A percentile compares a stretch with the other conserved stretches of the same genome.
These are phyloP conservation scores for Aspergillus sparsus DNA, from an alignment of 495 filamentous ascomycete genomes.

Conservation along the genomic window DNA sequence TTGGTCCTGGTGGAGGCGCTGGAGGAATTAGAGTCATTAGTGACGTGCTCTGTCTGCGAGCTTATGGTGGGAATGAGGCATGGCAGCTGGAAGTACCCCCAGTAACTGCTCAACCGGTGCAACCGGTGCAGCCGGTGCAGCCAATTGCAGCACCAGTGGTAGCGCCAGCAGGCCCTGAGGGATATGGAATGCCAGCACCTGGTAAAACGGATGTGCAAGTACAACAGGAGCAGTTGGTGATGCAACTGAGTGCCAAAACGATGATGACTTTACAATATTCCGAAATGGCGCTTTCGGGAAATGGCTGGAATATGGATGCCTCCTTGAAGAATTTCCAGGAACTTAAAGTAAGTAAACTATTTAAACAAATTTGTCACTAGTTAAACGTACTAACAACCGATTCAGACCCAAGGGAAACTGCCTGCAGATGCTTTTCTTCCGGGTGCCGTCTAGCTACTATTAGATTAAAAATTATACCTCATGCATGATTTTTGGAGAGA, in stretches of 20 bases:
- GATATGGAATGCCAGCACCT: constrained; percentile 44
- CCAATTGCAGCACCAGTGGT: constrained; percentile 16
- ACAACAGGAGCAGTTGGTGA: constrained; percentile 62
- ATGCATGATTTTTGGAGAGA: constrained; percentile 5
- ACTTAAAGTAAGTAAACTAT: constrained; percentile 39
- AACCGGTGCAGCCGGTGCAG: constrained; percentile 11
- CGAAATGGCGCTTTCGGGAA: constrained; percentile 67
- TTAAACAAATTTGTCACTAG: not conserved
- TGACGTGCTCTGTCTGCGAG: constrained; percentile 73
- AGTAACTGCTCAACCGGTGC: constrained; percentile 19
- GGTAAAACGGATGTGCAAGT: constrained; percentile 46
- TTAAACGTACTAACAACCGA: constrained; percentile 19
- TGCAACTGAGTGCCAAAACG: constrained; percentile 66
- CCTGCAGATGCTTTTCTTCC: constrained; percentile 43
- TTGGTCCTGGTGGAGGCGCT: constrained; percentile 69
- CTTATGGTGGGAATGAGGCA: constrained; percentile 62
- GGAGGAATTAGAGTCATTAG: constrained; percentile 73
- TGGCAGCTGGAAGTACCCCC: constrained; percentile 52
- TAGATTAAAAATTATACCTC: not conserved
- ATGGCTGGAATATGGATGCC: constrained; percentile 70
- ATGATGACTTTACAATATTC: constrained; percentile 73
- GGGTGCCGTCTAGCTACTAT: constrained; percentile 19
- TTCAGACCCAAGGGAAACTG: constrained; percentile 42
- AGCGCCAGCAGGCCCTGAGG: constrained; percentile 34
- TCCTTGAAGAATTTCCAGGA: constrained; percentile 68